phyloP scores from a whole-genome alignment of 176 grass and related monocot genomes.

The Carex scoparia region DNA sequence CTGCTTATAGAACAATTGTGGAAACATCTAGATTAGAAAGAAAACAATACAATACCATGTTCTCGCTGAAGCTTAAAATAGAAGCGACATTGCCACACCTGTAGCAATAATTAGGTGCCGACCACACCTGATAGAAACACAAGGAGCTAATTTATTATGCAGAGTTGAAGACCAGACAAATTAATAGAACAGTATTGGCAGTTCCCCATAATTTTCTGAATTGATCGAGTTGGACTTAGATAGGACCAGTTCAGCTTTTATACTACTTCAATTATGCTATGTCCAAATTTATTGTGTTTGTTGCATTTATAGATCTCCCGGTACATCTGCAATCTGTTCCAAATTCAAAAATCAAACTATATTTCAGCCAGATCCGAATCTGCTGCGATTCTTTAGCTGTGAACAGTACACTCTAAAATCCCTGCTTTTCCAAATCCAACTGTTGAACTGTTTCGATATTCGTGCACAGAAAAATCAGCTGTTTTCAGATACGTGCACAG shows the following conservation, averaged over 20 bases:
- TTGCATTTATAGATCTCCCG: not conserved
- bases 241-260: not conserved
- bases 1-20: not conserved
- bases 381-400: no score
- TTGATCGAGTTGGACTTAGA: not conserved
- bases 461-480: no score
- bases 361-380: not conserved
- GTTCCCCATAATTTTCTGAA: not conserved
- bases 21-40: not conserved
- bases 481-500: no score
- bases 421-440: no score
- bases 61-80: constrained; percentile 94
- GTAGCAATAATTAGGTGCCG: constrained; percentile 99
- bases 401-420: no score
- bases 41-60: constrained; percentile 57
- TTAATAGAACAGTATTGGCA: not conserved
- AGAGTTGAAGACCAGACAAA: not conserved
- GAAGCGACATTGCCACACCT: constrained; percentile 99
- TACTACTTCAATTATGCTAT: not conserved
- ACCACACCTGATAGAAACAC: constrained; percentile 72
- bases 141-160: not conserved
- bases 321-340: not conserved
- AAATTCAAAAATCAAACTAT: not conserved
- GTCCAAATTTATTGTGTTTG: not conserved
- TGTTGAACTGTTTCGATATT: no score